Evolutionary conservation across 2,329 filamentous ascomycete genomes (phyloP).

Genomic region (Chaetomium strumarium): DNA sequence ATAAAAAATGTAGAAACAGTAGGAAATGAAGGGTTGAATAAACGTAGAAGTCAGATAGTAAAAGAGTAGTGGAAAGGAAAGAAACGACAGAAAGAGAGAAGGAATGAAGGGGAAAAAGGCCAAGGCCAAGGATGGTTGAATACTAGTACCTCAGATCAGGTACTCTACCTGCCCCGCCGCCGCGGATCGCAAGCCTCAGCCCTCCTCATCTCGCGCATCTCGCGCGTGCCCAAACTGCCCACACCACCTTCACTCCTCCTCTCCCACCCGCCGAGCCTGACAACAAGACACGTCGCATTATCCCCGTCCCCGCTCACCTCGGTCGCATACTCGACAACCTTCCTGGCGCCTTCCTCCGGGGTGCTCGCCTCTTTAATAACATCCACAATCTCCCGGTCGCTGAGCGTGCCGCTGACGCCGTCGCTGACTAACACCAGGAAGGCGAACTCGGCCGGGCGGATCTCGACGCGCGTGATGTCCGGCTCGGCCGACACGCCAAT

Average conservation of each 20-base stretch:
- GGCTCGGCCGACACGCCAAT: slow-evolving; percentile 93
- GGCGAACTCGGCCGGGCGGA: slow-evolving; percentile 76
- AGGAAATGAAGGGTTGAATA: background rate
- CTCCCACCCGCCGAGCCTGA: slow-evolving; percentile 64
- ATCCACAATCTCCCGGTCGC: slow-evolving; percentile 93
- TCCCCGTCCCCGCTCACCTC: slow-evolving; percentile 68
- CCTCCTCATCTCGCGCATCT: slow-evolving; percentile 77
- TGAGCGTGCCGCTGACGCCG: slow-evolving; percentile 78
- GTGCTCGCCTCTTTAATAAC: slow-evolving; percentile 90
- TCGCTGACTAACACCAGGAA: slow-evolving; percentile 88
- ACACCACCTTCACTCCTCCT: slow-evolving; percentile 74
- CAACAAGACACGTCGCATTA: slow-evolving; percentile 63
- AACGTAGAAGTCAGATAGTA: background rate
- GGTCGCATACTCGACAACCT: slow-evolving; percentile 80
- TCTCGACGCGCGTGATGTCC: slow-evolving; percentile 72
- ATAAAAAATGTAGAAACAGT: background rate
- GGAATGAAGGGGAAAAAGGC: background rate
- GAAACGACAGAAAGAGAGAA: background rate
- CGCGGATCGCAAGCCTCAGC: slow-evolving; percentile 78
- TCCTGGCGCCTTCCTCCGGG: slow-evolving; percentile 74
- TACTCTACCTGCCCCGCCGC: slow-evolving; percentile 48
- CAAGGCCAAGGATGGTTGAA: background rate
- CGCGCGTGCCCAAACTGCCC: slow-evolving; percentile 85
- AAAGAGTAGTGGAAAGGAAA: background rate
- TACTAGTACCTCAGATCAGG: background rate